phyloP scores from a whole-genome alignment of 1,284 basidiomycete species.

The Irpex sp. region DNA sequence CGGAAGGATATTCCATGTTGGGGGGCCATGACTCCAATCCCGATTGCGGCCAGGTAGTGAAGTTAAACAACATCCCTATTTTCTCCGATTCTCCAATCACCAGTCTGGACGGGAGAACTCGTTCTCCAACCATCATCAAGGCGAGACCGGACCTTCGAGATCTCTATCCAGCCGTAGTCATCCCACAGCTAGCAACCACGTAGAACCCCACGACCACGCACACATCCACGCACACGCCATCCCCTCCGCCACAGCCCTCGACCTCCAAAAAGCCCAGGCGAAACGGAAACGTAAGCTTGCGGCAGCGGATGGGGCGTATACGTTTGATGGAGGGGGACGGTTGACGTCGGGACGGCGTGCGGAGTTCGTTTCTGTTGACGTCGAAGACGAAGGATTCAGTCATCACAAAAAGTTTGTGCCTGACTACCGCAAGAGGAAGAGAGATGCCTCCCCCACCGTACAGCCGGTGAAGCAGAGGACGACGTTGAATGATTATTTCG shows the following conservation, averaged over 20 bases:
- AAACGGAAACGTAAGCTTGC: not conserved
- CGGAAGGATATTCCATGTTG: no score
- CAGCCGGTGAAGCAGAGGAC: not conserved
- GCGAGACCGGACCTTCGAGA: not conserved
- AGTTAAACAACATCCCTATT: no score
- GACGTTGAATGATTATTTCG: not conserved
- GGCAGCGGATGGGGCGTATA: slow-evolving; percentile 5
- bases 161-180: not conserved
- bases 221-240: not conserved
- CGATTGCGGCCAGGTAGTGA: no score
- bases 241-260: not conserved
- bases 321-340: not conserved
- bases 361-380: slow-evolving; percentile 3
- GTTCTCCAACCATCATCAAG: not conserved
- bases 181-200: not conserved
- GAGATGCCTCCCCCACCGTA: not conserved
- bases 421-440: not conserved
- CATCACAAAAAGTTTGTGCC: not conserved
- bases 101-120: not conserved
- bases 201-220: not conserved
- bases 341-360: slow-evolving; percentile 5
- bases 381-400: slow-evolving; percentile 1
- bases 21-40: no score
- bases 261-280: not conserved
- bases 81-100: not conserved